Base-by-base conservation (phyloP, 2,329 filamentous ascomycete species). In the Bipolaris zeicola region DNA sequence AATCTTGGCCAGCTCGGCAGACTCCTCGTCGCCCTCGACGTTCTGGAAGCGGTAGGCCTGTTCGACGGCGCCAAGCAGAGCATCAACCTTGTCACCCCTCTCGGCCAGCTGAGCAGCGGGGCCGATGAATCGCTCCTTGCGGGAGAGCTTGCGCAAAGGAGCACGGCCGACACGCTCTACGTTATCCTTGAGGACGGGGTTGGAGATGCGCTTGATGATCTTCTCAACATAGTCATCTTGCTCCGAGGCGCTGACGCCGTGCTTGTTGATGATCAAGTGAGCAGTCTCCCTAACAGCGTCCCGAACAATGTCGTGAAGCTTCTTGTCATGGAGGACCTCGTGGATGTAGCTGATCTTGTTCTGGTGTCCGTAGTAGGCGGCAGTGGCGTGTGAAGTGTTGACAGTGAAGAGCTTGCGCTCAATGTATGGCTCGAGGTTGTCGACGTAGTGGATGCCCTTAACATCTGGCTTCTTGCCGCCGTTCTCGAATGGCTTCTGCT, bases 351-450 rank as follows among this genome's bases (percentile, higher is more conserved):
- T 83, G 84, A 96, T 94, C 73, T 90, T 88, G 65, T 88, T 85
- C 80, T 92, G 85, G 84, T 96, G 90, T 52, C 93, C 94, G 78
- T 95, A 93, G 85, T 98, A 98, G 58, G 95, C 94, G 18, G 93
- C 93, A 6, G 94, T 96, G 58, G 95, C 95, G 76, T 99, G 95
- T 53, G 92, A 90, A 20, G 95, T 99, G 86, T 99, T 99, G 85
- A 99, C 94, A 20, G 95, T 99, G 84, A 93, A 99, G 64, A 99
- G 88, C 86, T 99, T 99, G 78, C 95, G 93, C 87, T 99, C 95
- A 71, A 99, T 98, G 82, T 94, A 99, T 55, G 95, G 95, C 74
- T 88, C 85, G 28, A 99, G 87, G 80, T 98, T 85, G 63, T 92
- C 87, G 57, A 98, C 95, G 87, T 91, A 97, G 81, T 96, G 90